These are phyloP conservation scores for Phalaenopsis hybrid DNA, from an alignment of 116 monocot genomes.

Conservation along the genomic window DNA sequence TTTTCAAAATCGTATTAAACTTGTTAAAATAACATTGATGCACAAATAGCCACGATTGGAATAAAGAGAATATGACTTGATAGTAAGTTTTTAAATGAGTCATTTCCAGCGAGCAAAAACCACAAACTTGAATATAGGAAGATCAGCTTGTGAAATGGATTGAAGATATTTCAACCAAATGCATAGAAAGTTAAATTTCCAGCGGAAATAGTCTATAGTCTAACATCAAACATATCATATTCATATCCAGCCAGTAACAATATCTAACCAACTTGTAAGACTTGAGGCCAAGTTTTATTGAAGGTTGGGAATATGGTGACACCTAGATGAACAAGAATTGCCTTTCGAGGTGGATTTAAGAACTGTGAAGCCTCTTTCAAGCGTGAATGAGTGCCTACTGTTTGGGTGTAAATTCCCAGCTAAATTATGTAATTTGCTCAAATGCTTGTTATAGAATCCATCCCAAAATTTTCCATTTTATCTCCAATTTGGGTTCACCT, in stretches of 20 bases:
- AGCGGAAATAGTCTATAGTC: not conserved
- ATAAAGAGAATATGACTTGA: not conserved
- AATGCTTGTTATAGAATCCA: not conserved
- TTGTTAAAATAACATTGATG: not conserved
- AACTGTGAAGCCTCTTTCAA: not conserved
- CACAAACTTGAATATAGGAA: not conserved
- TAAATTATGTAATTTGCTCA: not conserved
- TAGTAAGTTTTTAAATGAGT: not conserved
- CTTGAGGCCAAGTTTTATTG: not conserved
- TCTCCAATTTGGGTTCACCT: not conserved
- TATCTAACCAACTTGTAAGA: not conserved
- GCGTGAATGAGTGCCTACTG: not conserved
- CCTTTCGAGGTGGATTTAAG: not conserved
- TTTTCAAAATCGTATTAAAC: too few species aligned
- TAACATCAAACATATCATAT: not conserved
- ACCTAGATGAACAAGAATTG: not conserved
- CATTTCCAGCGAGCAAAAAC: not conserved
- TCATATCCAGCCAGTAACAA: not conserved
- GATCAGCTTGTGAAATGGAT: not conserved
- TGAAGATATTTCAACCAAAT: not conserved
- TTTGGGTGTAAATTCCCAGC: not conserved
- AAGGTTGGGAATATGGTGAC: not conserved
- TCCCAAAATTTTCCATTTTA: not conserved
- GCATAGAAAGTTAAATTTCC: not conserved
- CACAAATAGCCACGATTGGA: not conserved